Percentiles rank a stretch among this genome's conserved stretches.
These are phyloP conservation scores for Sporisorium reilianum DNA, from an alignment of 1,284 basidiomycete species.

Conservation along the genomic window DNA sequence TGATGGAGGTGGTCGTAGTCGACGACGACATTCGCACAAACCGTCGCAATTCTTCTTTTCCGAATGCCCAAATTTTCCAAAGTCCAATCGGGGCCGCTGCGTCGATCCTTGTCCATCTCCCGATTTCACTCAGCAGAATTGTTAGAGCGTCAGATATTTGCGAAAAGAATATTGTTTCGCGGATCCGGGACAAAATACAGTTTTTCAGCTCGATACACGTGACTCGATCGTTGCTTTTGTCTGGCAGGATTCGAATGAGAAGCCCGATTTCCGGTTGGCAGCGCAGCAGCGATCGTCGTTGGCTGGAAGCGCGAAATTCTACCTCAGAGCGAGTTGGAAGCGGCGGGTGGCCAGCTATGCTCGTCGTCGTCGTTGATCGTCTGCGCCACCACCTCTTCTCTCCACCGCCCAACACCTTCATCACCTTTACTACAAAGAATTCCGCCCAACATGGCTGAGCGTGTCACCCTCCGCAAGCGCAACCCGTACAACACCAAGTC, in stretches of 20 bases:
- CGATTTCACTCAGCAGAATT: not conserved
- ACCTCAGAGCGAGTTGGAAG: not conserved
- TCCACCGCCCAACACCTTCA: constrained; percentile 38
- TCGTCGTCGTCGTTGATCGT: constrained; percentile 15
- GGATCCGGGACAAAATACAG: constrained; percentile 1
- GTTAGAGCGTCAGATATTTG: not conserved
- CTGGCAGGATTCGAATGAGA: too few relatives aligned
- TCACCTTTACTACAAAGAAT: constrained; percentile 6
- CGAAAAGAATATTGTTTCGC: not conserved
- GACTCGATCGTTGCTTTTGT: not conserved
- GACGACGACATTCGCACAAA: not conserved
- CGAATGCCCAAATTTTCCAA: constrained; percentile 6
- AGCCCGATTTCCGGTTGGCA: not conserved
- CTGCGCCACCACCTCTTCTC: not conserved
- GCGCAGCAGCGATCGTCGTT: not conserved
- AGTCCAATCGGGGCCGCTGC: not conserved
- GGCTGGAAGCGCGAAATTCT: not conserved
- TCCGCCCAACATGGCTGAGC: constrained; percentile 84
- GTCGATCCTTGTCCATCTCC: not conserved
- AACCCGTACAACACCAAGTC: constrained; percentile 99
- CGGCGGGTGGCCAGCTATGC: not conserved
- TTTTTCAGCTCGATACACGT: not conserved
- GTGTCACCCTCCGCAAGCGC: constrained; percentile 98
- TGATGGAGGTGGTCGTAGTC: not conserved
- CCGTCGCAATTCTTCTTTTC: not conserved